Evolutionary conservation across 495 filamentous ascomycete genomes (phyloP), one percentile per base, ranked within the genome.

Genomic region (Daldinia vernicosa): DNA sequence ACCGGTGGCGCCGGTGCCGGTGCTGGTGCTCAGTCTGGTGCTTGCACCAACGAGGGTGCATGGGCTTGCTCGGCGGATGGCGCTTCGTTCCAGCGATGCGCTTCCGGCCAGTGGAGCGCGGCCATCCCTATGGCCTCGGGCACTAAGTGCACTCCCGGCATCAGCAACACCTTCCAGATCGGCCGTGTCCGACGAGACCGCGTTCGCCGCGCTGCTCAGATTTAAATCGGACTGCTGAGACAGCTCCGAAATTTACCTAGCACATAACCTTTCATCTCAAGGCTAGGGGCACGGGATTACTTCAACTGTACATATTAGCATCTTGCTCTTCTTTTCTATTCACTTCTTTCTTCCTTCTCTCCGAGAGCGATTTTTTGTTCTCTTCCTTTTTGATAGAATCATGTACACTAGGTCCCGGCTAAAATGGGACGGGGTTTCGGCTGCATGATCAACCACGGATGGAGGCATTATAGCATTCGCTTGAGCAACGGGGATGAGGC

Each of bases 61-160:
- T 92, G 89, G 89, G 90, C 91, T 80, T 92, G 90, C 76, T 51
- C 70, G 0, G 82, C 91, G 35, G 80, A 74, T 28, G 90, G 89
- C 59, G 80, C 77, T 7, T 81, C 83, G 15, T 92, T 86, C 82
- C 87, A 89, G 76, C 84, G 89, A 67, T 93, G 90, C 67, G 90
- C 89, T 11, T 84, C 79, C 26, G 90, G 90, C 6, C 60, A 75
- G 33, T 92, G 90, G 90, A 85, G 88, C 9, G 73, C 63, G 6
- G 60, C 80, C 24, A 81, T 87, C 60, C 71, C 79, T 33, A 79
- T 91, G 81, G 84, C 90, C 0, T 72, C 82, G 0, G 90, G 90
- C 54, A 91, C 87, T 3, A 72, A 76, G 33, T 93, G 90, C 80
- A 83, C 69, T 19, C 51, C 82, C 27, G 90, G 90, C 26, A 72